Base-by-base conservation (phyloP, 2,329 filamentous ascomycete genomes). In the Stenocarpella maydis region DNA sequence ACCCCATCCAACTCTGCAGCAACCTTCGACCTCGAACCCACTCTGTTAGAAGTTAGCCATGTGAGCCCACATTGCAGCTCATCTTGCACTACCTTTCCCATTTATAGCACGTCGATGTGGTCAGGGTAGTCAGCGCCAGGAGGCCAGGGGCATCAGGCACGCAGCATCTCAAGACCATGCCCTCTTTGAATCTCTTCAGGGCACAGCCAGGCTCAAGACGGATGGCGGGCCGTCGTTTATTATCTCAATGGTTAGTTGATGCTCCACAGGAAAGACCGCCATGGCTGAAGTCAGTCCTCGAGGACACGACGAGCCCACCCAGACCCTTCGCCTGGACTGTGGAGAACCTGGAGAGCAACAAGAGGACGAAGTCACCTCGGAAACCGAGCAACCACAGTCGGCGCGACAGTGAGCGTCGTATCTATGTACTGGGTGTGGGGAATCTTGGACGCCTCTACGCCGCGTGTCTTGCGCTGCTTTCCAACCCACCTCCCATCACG, bases 391-490 rank as follows among this genome's bases (percentile, higher is more conserved):
- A 24, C 73, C 71, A 67, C 63, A 67, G 14, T 72, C 68, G 71
- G 67, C 43, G 52, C 31, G 49, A 37, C 43, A 54, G 43, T 2
- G 47, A 69, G 1, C 77, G 77, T n/a, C 86, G 90, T 41, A 90
- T 97, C 71, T 89, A 96, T 76, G 86, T 98, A 58, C 82, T 97
- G 3, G 95, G 95, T 14, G 77, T 92, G 14, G 95, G 95, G 43
- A 97, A 94, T 76, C 84, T 97, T 15, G 95, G 94, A 17, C 89
- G 89, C 52, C 87, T 98, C 31, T 88, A 95, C 72, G 94, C 95
- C 31, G 90, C 91, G 76, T 88, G 89, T 26, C 82, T 98, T 14
- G 87, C 88, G 26, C 84, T 86, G 24, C 82, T 89, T 10, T 75
- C 80, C 0, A 80, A 87, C 24, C 85, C 87, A 3, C 93, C 93